Conservation (phyloP, 192 early-diverging fungal species). For the Backusella parvicylindrica region DNA sequence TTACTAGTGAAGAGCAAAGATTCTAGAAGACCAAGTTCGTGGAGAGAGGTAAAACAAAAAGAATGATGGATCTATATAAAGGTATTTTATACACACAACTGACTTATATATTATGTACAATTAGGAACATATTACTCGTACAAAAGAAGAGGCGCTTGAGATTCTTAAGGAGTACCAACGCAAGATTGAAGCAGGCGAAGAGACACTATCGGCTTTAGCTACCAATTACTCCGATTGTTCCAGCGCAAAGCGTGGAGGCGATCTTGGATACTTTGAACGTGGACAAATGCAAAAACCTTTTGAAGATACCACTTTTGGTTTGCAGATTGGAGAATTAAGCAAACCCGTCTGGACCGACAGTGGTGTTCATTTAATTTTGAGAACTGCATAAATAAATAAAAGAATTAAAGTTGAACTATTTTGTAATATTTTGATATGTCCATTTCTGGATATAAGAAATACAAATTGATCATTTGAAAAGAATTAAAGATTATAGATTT, state of each 20-base stretch:
- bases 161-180: conserved; percentile 63
- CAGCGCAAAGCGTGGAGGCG: conserved; percentile 85
- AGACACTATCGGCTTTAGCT: conserved; percentile 70
- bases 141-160: conserved; percentile 85
- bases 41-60: conserved; percentile 67
- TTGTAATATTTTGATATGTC: no score
- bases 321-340: conserved; percentile 82
- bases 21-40: conserved; percentile 84
- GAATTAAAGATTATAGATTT: background rate
- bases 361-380: conserved; percentile 90
- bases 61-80: background rate
- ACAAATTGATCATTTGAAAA: background rate
- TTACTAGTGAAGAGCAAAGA: conserved; percentile 88
- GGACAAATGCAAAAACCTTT: conserved; percentile 93
- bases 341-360: conserved; percentile 83
- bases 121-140: conserved; percentile 80
- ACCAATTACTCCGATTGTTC: conserved; percentile 83
- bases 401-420: background rate
- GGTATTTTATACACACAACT: background rate
- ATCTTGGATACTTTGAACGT: conserved; percentile 81
- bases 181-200: conserved; percentile 61
- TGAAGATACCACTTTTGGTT: conserved; percentile 82
- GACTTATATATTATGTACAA: background rate
- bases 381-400: conserved; percentile 65
- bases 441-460: background rate